Conservation (phyloP, 2,329 filamentous ascomycete species). For the Verticillium longisporum region DNA sequence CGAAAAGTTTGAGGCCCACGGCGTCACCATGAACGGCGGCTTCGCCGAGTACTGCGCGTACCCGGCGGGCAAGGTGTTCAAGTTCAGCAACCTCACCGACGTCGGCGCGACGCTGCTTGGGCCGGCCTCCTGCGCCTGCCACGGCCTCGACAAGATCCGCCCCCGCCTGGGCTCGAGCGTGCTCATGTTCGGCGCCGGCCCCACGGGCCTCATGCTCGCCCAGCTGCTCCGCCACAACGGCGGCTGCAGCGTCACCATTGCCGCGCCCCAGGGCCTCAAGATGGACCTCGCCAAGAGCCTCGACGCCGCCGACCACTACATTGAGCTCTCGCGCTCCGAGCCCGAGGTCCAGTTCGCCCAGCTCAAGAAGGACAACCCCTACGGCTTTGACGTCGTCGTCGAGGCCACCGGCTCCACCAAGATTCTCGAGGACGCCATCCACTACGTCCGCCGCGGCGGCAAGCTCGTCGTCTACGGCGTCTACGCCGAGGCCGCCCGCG, state of each 20-base stretch:
- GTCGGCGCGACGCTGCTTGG: conserved; percentile 66
- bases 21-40: conserved; percentile 61
- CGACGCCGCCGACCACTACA: conserved; percentile 45
- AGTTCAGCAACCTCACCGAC: conserved; percentile 57
- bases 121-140: conserved; percentile 64
- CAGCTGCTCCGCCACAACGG: conserved; percentile 60
- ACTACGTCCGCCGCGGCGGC: conserved; percentile 65
- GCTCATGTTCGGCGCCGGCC: conserved; percentile 60
- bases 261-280: conserved; percentile 62
- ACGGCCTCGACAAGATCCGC: conserved; percentile 62
- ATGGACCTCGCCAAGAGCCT: conserved; percentile 60
- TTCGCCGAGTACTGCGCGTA: conserved; percentile 63
- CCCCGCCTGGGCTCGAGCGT: conserved; percentile 59
- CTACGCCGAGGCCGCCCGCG: conserved; percentile 54
- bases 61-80: conserved; percentile 51
- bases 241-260: conserved; percentile 62
- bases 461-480: conserved; percentile 69
- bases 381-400: conserved; percentile 62
- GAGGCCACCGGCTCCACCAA: conserved; percentile 64
- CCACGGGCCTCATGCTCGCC: conserved; percentile 58
- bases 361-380: conserved; percentile 58
- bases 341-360: conserved; percentile 53
- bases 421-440: conserved; percentile 64
- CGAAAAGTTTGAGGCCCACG: conserved; percentile 62
- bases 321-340: conserved; percentile 47